Evolutionary conservation across 2,329 filamentous ascomycete species (phyloP).

Genomic region (Periconia macrospinosa): DNA sequence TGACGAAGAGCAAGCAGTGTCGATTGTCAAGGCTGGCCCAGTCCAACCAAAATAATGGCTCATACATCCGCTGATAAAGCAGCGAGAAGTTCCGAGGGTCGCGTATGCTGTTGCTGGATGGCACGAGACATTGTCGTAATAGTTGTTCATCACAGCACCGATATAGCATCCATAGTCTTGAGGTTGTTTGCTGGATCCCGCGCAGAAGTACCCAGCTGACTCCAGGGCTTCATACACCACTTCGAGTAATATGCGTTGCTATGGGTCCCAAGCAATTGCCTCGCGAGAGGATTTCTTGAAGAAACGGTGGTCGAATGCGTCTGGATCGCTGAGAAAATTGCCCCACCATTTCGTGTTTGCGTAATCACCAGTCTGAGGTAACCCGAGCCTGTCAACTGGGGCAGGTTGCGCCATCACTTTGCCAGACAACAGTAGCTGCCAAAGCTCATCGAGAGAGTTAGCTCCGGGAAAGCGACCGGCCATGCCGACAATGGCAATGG

Average conservation of each 20-base stretch:
- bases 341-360: slow-evolving; percentile 2
- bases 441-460: slow-evolving; percentile 2
- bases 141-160: slow-evolving; percentile 36
- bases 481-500: slow-evolving; percentile 6
- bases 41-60: slow-evolving; percentile 30
- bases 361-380: neutral
- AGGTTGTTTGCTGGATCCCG: slow-evolving; percentile 1
- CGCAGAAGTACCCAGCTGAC: slow-evolving; percentile 23
- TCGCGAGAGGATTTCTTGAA: slow-evolving; percentile 24
- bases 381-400: neutral
- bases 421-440: slow-evolving; percentile 30
- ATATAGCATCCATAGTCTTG: slow-evolving; percentile 36
- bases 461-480: neutral
- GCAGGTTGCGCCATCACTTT: slow-evolving; percentile 25
- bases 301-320: slow-evolving; percentile 37
- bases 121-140: slow-evolving; percentile 20
- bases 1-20: slow-evolving; percentile 41
- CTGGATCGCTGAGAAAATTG: slow-evolving; percentile 30
- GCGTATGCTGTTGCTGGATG: slow-evolving; percentile 20
- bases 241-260: slow-evolving; percentile 29
- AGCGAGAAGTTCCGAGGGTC: slow-evolving; percentile 21
- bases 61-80: slow-evolving; percentile 25
- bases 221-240: slow-evolving; percentile 36
- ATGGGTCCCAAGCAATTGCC: slow-evolving; percentile 27
- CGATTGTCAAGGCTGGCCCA: slow-evolving; percentile 29